These are phyloP conservation scores for Ustilago esculenta DNA, from an alignment of 1,284 basidiomycete genomes.

Conservation along the genomic window DNA sequence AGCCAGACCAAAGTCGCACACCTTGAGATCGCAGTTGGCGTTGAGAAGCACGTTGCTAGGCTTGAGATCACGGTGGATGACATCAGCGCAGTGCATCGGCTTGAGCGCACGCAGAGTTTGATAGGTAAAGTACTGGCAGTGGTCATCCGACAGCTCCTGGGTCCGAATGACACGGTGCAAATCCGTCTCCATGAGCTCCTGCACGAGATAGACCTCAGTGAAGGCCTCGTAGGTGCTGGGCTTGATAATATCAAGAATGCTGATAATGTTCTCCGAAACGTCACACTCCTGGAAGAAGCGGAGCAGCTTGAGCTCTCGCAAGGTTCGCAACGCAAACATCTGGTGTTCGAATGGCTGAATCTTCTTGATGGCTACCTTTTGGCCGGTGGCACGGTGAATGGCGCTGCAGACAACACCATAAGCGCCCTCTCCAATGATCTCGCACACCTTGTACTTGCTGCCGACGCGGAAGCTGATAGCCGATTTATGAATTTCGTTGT, in stretches of 20 bases:
- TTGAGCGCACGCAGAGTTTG: slow-evolving; percentile 71
- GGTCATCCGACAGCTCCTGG: slow-evolving; percentile 73
- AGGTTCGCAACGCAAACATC: slow-evolving; percentile 66
- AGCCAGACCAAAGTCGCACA: slow-evolving; percentile 67
- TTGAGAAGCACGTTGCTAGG: slow-evolving; percentile 64
- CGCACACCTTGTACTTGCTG: slow-evolving; percentile 64
- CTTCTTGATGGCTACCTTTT: slow-evolving; percentile 69
- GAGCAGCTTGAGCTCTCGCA: slow-evolving; percentile 65
- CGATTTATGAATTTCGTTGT: slow-evolving; percentile 33
- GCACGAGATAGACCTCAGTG: slow-evolving; percentile 88
- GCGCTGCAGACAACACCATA: slow-evolving; percentile 69
- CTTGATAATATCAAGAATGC: slow-evolving; percentile 59
- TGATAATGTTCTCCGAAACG: slow-evolving; percentile 63
- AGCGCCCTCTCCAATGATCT: slow-evolving; percentile 69
- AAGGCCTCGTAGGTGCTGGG: slow-evolving; percentile 78
- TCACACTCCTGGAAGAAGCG: slow-evolving; percentile 64
- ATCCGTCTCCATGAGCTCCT: slow-evolving; percentile 67
- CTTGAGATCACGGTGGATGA: slow-evolving; percentile 65
- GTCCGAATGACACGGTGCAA: slow-evolving; percentile 66
- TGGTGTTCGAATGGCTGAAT: slow-evolving; percentile 66
- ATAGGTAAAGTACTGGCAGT: slow-evolving; percentile 94
- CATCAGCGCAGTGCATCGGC: slow-evolving; percentile 65
- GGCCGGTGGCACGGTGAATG: slow-evolving; percentile 66
- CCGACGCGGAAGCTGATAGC: slow-evolving; percentile 64
- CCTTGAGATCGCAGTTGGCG: slow-evolving; percentile 65